Conservation (phyloP, 75 land plant species). For the Sequoiadendron giganteum region DNA sequence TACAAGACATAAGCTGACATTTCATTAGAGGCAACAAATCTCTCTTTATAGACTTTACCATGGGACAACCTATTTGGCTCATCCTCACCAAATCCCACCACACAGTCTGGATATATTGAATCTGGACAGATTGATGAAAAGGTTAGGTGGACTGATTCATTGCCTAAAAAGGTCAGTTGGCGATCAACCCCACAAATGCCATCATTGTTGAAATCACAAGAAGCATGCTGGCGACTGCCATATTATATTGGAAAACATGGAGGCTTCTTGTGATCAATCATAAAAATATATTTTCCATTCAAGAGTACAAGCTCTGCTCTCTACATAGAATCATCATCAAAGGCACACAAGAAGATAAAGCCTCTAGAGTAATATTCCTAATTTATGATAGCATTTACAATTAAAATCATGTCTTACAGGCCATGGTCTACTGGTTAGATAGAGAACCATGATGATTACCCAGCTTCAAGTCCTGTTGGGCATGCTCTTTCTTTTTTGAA, state of each 20-base stretch:
- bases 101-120: too few relatives aligned
- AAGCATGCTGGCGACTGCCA: not conserved
- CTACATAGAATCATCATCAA: not conserved
- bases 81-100: not conserved
- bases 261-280: not conserved
- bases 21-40: not conserved
- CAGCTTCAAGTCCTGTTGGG: too few relatives aligned
- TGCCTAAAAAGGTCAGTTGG: not conserved
- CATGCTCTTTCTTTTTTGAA: too few relatives aligned
- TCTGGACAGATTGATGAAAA: not conserved
- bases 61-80: not conserved
- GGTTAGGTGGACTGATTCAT: not conserved
- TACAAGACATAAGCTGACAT: not conserved
- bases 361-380: too few relatives aligned
- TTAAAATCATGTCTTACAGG: too few relatives aligned
- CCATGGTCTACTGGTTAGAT: too few relatives aligned
- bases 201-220: not conserved
- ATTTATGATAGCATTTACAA: too few relatives aligned
- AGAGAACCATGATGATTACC: too few relatives aligned
- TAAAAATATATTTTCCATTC: not conserved
- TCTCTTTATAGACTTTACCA: not conserved
- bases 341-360: too few relatives aligned
- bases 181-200: not conserved
- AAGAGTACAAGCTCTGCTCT: not conserved
- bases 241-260: not conserved